Base-by-base conservation (phyloP, 2,329 filamentous ascomycete genomes). In the Plectosphaerella sp. region DNA sequence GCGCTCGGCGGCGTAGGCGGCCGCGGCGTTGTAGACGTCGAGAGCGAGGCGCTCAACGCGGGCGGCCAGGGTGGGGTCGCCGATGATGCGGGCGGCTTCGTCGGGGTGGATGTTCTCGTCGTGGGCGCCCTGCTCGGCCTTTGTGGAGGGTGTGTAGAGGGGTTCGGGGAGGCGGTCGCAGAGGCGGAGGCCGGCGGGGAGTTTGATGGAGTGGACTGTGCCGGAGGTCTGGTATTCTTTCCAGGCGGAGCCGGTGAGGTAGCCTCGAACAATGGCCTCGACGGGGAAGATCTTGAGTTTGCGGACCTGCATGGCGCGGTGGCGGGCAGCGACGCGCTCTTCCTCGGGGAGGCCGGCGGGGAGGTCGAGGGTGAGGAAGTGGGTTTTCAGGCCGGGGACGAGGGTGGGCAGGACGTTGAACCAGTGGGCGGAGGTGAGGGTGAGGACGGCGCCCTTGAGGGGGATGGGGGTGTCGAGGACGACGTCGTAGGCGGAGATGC, bases 401-500 rank as follows among this genome's bases (percentile, higher is more conserved):
- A 66, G 66, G 36, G 69, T 61, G 5, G 70, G 61, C 48, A 78
- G 71, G 15, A 79, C 72, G 37, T 66, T 62, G 67, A 84, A 83
- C 80, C 80, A 84, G 61, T 80, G 75, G 14, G 74, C 52, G 1
- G 71, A 73, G 37, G 70, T 60, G 46, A 67, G 63, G 25, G 73
- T 78, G 48, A 82, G 70, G 49, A 82, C 69, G 53, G 68, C 66
- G 58, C 80, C 80, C 72, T 83, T 83, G 64, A 72, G 64, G 45
- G 75, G 73, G 48, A 80, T 74, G 57, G 75, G 75, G 62, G 94
- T 97, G 62, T 82, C 74, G 78, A 96, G 85, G 61, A 96, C 84
- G 61, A 95, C 91, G 79, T 97, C 93, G 76, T 93, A 97, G 52
- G 94, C 94, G 22, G 91, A 96, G 68, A 97, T 94, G 59, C 94